These are phyloP conservation scores for Fusarium marasasianum DNA, from an alignment of 2,329 filamentous ascomycete species.

Conservation along the genomic window DNA sequence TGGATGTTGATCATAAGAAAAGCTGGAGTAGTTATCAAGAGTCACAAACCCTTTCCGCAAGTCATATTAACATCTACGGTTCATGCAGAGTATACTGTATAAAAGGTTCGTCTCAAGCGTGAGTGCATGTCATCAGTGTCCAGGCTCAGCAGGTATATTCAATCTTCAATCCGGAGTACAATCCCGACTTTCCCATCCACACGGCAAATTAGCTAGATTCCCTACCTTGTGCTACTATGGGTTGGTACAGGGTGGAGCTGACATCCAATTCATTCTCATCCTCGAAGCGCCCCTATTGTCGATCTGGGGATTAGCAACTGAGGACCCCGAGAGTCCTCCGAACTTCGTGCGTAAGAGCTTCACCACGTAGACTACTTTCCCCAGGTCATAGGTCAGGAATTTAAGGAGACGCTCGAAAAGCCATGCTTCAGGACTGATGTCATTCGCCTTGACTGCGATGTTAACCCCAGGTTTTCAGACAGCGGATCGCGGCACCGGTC, in stretches of 20 bases:
- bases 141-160: background rate
- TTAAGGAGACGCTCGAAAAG: background rate
- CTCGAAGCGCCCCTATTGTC: slow-evolving; percentile 10
- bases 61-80: background rate
- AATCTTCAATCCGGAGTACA: background rate
- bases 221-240: background rate
- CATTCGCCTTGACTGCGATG: background rate
- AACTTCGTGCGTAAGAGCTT: slow-evolving; percentile 1
- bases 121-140: background rate
- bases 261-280: background rate
- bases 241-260: slow-evolving; percentile 2
- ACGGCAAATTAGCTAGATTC: background rate
- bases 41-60: background rate
- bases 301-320: background rate
- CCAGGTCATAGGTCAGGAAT: background rate
- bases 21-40: background rate
- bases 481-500: slow-evolving; percentile 11
- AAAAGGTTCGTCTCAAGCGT: background rate
- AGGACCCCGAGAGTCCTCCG: slow-evolving; percentile 28
- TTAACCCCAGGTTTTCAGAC: background rate
- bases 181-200: slow-evolving; percentile 10
- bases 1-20: background rate
- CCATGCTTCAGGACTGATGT: background rate
- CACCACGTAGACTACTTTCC: background rate
- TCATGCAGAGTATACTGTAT: background rate